These are phyloP conservation scores for Chalaropsis thielavioides DNA, from an alignment of 2,329 filamentous ascomycete genomes.

Conservation along the genomic window DNA sequence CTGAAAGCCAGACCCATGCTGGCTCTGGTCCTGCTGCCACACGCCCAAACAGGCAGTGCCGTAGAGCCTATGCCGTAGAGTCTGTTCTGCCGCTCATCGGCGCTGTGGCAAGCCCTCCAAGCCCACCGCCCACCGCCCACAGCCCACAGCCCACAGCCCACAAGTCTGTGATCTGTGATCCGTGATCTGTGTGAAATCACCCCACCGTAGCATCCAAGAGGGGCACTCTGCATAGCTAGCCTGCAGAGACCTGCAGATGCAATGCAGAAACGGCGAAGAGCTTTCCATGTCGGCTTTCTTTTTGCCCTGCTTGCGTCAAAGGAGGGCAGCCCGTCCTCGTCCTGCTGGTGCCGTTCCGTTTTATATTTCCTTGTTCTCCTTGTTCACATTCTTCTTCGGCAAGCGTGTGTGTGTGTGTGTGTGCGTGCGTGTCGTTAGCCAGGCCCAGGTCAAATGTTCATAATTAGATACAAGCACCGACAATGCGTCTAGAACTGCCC, in stretches of 20 bases:
- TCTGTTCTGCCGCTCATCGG: too few species aligned
- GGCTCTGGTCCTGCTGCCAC: too few species aligned
- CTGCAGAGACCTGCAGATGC: conserved; percentile 10
- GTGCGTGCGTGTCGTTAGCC: neutral
- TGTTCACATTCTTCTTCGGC: neutral
- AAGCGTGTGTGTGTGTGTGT: neutral
- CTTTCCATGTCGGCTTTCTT: neutral
- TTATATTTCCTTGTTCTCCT: neutral
- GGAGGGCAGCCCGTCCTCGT: neutral
- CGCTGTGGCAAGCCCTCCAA: too few species aligned
- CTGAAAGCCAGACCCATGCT: too few species aligned
- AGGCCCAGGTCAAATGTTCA: neutral
- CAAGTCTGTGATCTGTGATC: neutral
- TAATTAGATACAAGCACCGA: conserved; percentile 3
- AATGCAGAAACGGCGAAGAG: neutral
- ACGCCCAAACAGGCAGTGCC: too few species aligned
- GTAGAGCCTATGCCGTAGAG: too few species aligned
- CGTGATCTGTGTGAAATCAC: conserved; percentile 10
- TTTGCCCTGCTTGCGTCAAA: neutral
- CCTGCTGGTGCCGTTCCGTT: neutral
- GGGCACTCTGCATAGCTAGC: conserved; percentile 4
- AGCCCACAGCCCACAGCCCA: neutral
- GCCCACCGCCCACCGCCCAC: neutral
- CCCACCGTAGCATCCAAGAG: conserved; percentile 15
- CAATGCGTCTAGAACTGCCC: neutral